Evolutionary conservation across 352 stramenopile species (phyloP), one percentile per base, ranked within the genome.

Genomic region (Globisporangium nodosum): DNA sequence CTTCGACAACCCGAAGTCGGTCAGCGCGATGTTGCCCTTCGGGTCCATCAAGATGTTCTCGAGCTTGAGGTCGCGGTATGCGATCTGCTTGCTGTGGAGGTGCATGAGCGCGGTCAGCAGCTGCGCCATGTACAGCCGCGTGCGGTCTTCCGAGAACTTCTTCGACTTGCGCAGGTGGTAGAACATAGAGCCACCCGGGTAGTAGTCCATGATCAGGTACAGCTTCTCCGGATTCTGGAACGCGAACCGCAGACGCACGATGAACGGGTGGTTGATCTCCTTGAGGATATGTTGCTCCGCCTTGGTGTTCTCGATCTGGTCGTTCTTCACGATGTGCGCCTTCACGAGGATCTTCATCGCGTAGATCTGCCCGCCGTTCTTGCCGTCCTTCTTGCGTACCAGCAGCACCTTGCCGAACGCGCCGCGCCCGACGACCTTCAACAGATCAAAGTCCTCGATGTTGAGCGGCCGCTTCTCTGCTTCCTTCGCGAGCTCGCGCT

Each of bases 171-270:
- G 81, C 50, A 96, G 40, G 43, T 95, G 86, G 63, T 94, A 93
- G 66, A 94, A 96, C 82, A 96, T 92, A 0, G 84, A 94, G 3
- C 87, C 87, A 33, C 87, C 87, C 5, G 87, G 88, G 59, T 97
- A 96, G 68, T 98, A 98, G 59, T 98, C 93, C 83, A 97, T 97
- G 52, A 98, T 92, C 54, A 98, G 69, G 64, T 99, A 99, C 9
- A 99, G 66, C 48, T 94, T 94, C 49, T 96, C 85, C 0, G 81
- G 49, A 60, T 93, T 96, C 63, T 96, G 87, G 67, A 96, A 95
- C 5, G 87, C 87, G 58, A 87, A 94, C 5, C 87, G 85, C 42
- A 96, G 56, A 0, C 84, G 86, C 37, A 95, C 87, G 13, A 96
- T 78, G 60, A 87, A 96, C 21, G 87, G 87, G 52, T 96, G 87